Evolutionary conservation across 2,329 filamentous ascomycete genomes (phyloP), one percentile per base, ranked within the genome.

Genomic region (Sporothrix pallida): DNA sequence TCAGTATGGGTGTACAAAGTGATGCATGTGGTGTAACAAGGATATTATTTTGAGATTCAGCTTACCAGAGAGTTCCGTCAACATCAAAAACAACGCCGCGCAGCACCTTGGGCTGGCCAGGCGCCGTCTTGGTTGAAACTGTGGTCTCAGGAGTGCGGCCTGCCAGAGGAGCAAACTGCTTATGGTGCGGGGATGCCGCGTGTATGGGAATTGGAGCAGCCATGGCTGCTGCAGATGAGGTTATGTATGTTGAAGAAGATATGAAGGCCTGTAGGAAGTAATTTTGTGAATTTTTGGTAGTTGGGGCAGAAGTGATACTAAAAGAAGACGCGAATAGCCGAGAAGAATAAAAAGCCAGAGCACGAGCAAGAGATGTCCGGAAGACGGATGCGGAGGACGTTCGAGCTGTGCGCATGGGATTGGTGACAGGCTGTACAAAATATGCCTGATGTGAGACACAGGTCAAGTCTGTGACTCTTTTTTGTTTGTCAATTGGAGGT

Each of bases 1-100:
- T 67, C 12, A 62, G 60, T 37, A 15, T 26, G 44, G 62, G 62
- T 26, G 10, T 44, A 67, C 20, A 50, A 76, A 23, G 52, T 56
- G 52, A 13, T 56, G 60, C 26, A 37, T 50, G 56, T 48, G 2
- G 17, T 48, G n/a, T 42, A 37, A 10, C 7, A 52, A 69, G 17
- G 4, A 3, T 26, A 13, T 56, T 8, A 23, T 20, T 10, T 56
- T 56, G 20, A 56, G 20, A 3, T 10, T 12, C 50, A 17, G 72
- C 76, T 6, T 83, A 97, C 95, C 92, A 98, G 75, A 98, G 83
- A 31, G 95, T 99, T 3, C 95, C 95, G 82, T 99, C 95, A 76
- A 99, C 93, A 83, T 99, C 95, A 82, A 98, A 98, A 15, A 98
- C 86, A 1, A 92, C 83, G 3, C 90, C 90, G 75, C 85, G 85